Base-by-base conservation (phyloP, 768 basidiomycete genomes). In the Kwoniella sp. region DNA sequence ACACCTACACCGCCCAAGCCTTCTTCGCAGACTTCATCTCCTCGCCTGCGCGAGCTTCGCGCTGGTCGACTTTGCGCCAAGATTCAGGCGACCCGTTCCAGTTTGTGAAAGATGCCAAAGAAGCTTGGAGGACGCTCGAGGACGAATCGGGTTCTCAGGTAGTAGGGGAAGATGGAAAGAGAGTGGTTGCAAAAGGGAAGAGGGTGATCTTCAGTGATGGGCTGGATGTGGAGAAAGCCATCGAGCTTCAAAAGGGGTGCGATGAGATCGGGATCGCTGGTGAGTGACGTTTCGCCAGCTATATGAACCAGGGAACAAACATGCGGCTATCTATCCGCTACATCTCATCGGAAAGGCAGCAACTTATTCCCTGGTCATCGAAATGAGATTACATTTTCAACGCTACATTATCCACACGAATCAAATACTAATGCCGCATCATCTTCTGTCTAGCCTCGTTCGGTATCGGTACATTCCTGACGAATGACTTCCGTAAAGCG, bases 381-480 rank as follows among this genome's bases (percentile, higher is more conserved):
- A 11, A 45, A 45, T 45, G 41, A 11, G 41, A 11, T 45, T 45
- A 45, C 41, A 12, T 45, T n/a, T 12, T n/a, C 41, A n/a, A 45
- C 11, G 11, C 41, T n/a, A 45, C n/a, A 12, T n/a, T n/a, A 12
- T 45, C 41, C 41, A 12, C n/a, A n/a, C n/a, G n/a, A n/a, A n/a
- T n/a, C n/a, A n/a, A n/a, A n/a, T n/a, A 37, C 47, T 50, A 7
- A 13, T 13, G 5, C 34, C 13, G 7, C 34, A 13, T 37, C 9
- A 50, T 25, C 26, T 29, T 41, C 50, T 13, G 66, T 25, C 17
- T 58, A 95, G 93, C 88, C 57, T 86, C 89, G 0, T 98, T 93
- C 77, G 96, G 96, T 9, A 93, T 98, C 50, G 96, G 96, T 0
- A 99, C 96, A 0, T 89, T 85, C 78, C 81, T 97, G 9, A 92